Conservation (phyloP, 1,139 yeast genomes). For the Taiozyma sp. region DNA sequence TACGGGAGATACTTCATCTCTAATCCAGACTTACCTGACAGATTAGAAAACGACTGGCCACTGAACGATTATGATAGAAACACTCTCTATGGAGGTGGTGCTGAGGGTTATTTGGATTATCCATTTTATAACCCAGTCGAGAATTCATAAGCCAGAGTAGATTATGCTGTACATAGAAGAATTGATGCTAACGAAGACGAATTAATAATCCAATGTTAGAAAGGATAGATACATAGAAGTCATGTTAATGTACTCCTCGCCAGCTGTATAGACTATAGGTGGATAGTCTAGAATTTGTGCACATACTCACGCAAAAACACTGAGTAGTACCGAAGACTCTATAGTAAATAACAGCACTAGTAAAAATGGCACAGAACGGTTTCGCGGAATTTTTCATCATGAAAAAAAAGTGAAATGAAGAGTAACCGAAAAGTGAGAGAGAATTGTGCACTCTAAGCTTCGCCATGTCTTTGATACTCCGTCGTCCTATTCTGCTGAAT, state of each 20-base stretch:
- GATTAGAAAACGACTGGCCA: conserved; percentile 39
- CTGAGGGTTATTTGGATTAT: conserved; percentile 26
- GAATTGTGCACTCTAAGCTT: neutral
- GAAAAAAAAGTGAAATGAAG: neutral
- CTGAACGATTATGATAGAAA: conserved; percentile 36
- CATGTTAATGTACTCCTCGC: neutral
- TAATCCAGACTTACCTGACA: conserved; percentile 50
- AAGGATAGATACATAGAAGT: no score
- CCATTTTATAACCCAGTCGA: conserved; percentile 6
- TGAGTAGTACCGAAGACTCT: neutral
- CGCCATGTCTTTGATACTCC: conserved; percentile 4
- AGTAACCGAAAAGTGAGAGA: no score
- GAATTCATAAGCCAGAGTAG: neutral
- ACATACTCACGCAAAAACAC: neutral
- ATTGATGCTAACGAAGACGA: no score
- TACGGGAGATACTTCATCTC: conserved; percentile 44
- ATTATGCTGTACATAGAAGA: neutral
- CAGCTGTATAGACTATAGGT: neutral
- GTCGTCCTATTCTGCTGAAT: conserved; percentile 5
- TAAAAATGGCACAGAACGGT: neutral
- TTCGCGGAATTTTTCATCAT: neutral
- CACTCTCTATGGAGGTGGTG: conserved; percentile 29
- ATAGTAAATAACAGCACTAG: neutral
- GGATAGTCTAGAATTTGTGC: neutral
- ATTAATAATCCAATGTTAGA: no score